phyloP scores from a whole-genome alignment of 2,329 filamentous ascomycete genomes.

The Penicillium sp. region DNA sequence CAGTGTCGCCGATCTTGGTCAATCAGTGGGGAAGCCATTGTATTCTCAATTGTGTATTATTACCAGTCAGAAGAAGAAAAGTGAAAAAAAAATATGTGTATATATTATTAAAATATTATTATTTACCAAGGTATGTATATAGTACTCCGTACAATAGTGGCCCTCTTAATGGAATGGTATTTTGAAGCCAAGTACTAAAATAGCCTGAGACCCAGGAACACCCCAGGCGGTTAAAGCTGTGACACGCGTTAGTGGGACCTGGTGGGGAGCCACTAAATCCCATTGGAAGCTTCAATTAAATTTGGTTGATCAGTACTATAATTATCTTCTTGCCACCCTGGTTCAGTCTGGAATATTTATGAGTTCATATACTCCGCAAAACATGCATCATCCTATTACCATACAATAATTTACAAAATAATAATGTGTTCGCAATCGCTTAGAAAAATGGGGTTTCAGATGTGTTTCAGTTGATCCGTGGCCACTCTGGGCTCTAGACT shows the following conservation, averaged over 20 bases:
- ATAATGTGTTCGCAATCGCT: too few relatives aligned
- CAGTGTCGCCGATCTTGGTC: constrained; percentile 18
- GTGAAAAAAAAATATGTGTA: too few relatives aligned
- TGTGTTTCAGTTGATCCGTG: constrained; percentile 16
- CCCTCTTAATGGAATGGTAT: too few relatives aligned
- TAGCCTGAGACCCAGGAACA: constrained; percentile 1
- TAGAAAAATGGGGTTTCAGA: constrained; percentile 7
- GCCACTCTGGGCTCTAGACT: not conserved
- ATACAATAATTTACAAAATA: too few relatives aligned
- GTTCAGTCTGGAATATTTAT: not conserved
- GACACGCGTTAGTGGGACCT: constrained; percentile 39
- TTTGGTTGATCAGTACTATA: constrained; percentile 12
- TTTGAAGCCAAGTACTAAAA: not conserved
- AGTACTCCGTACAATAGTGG: too few relatives aligned
- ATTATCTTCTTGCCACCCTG: constrained; percentile 19
- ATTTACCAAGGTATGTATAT: too few relatives aligned
- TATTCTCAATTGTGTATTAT: not conserved
- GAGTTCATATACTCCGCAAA: too few relatives aligned
- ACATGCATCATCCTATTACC: too few relatives aligned
- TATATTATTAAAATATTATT: too few relatives aligned
- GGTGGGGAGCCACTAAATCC: constrained; percentile 18
- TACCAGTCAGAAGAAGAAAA: not conserved
- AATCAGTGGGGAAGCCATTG: constrained; percentile 22
- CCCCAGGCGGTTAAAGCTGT: constrained; percentile 13
- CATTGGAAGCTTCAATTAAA: constrained; percentile 16